Evolutionary conservation across 768 basidiomycete species (phyloP).

Genomic region (Pisolithus orientalis): DNA sequence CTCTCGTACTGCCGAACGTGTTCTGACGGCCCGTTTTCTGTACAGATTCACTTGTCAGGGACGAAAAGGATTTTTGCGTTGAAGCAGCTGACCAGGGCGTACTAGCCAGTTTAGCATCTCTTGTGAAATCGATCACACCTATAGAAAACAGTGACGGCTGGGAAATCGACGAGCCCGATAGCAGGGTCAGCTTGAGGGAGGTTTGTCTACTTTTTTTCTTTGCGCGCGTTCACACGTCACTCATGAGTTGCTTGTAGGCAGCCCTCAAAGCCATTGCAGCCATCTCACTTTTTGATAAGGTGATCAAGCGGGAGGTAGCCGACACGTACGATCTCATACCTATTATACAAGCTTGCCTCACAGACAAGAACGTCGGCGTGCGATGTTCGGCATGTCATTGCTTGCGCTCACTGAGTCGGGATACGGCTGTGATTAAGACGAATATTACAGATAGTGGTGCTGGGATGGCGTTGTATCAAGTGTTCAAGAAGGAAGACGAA

Average conservation of each 20-base stretch:
- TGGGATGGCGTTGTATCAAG: slow-evolving; percentile 60
- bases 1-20: background rate
- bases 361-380: slow-evolving; percentile 63
- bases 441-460: slow-evolving; percentile 80
- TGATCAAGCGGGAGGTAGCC: slow-evolving; percentile 63
- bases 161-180: slow-evolving; percentile 70
- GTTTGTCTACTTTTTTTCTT: slow-evolving; percentile 27
- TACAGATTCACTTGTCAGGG: slow-evolving; percentile 61
- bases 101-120: slow-evolving; percentile 44
- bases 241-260: slow-evolving; percentile 38
- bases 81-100: slow-evolving; percentile 67
- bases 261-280: slow-evolving; percentile 69
- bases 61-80: slow-evolving; percentile 61
- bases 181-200: slow-evolving; percentile 52
- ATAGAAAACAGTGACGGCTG: slow-evolving; percentile 39
- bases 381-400: slow-evolving; percentile 86
- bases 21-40: background rate
- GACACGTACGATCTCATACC: slow-evolving; percentile 52
- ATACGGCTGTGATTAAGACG: slow-evolving; percentile 75
- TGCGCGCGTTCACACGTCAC: background rate
- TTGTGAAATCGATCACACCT: slow-evolving; percentile 53
- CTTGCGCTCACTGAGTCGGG: slow-evolving; percentile 71
- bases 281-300: slow-evolving; percentile 65
- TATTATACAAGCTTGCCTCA: slow-evolving; percentile 46
- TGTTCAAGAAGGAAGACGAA: slow-evolving; percentile 52